Conservation (phyloP, 164 flowering plant species). For the Macadamia integrifolia region DNA sequence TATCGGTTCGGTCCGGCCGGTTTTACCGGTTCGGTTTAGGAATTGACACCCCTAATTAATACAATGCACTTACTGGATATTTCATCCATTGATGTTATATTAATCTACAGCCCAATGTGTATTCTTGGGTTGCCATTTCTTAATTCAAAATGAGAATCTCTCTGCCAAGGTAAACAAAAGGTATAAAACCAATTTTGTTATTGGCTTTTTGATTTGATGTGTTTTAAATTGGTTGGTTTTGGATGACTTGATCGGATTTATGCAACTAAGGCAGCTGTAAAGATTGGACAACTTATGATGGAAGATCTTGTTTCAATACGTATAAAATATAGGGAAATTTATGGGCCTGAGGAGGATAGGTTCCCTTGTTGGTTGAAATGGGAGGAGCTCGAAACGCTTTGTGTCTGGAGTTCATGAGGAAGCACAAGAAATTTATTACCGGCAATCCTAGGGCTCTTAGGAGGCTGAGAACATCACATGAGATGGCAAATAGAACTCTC, state of each 20-base stretch:
- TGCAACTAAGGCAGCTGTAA: slow-evolving; percentile 67
- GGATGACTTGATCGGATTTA: slow-evolving; percentile 43
- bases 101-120: slow-evolving; percentile 79
- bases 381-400: slow-evolving; percentile 59
- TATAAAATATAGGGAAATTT: slow-evolving; percentile 55
- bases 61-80: slow-evolving; percentile 61
- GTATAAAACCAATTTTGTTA: not conserved
- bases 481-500: no score
- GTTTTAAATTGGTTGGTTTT: slow-evolving; percentile 8
- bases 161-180: slow-evolving; percentile 57
- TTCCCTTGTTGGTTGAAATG: slow-evolving; percentile 63
- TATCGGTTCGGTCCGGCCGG: no score
- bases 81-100: slow-evolving; percentile 65
- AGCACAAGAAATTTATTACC: no score
- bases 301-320: slow-evolving; percentile 83
- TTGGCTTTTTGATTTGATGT: not conserved
- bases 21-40: no score
- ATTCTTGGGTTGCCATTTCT: slow-evolving; percentile 91
- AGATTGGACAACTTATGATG: slow-evolving; percentile 79
- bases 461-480: no score
- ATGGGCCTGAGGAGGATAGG: slow-evolving; percentile 55
- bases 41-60: no score
- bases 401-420: no score
- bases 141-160: slow-evolving; percentile 45
- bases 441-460: no score